phyloP scores from a whole-genome alignment of 116 monocot species.

The Iris pallida region DNA sequence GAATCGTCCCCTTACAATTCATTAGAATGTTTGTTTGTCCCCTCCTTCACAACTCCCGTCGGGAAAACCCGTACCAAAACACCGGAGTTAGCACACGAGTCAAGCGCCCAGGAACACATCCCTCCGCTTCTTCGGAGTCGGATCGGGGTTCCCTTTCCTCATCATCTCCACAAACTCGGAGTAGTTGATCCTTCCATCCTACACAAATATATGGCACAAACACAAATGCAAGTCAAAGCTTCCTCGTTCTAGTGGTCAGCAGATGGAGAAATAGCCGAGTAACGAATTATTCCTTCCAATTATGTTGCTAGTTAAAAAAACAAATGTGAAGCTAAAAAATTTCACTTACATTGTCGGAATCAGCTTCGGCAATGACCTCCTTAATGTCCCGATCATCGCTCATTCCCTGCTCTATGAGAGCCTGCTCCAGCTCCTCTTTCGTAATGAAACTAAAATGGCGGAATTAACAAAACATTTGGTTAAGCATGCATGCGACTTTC shows the following conservation, averaged over 20 bases:
- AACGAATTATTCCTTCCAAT: too few relatives aligned
- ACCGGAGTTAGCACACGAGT: too few relatives aligned
- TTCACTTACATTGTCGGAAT: slow-evolving; percentile 74
- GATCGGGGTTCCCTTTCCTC: slow-evolving; percentile 81
- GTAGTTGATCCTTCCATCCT: slow-evolving; percentile 92
- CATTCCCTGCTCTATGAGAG: slow-evolving; percentile 73
- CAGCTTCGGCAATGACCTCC: slow-evolving; percentile 76
- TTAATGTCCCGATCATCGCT: slow-evolving; percentile 72
- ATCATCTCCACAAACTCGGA: slow-evolving; percentile 85
- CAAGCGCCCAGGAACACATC: slow-evolving; percentile 22
- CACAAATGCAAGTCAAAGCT: too few relatives aligned
- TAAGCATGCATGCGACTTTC: too few relatives aligned
- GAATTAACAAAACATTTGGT: too few relatives aligned
- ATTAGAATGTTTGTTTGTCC: neutral
- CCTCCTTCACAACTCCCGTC: neutral
- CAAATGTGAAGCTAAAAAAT: neutral
- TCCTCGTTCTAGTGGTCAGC: too few relatives aligned
- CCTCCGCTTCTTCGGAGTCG: slow-evolving; percentile 71
- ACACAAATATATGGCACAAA: too few relatives aligned
- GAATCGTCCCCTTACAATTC: neutral
- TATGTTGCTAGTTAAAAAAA: too few relatives aligned
- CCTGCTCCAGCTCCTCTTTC: slow-evolving; percentile 95
- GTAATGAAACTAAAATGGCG: slow-evolving; percentile 63
- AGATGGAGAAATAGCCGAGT: too few relatives aligned
- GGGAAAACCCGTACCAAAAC: neutral